Conservation (phyloP, 1,284 basidiomycete genomes). For the Sporisorium reilianum region DNA sequence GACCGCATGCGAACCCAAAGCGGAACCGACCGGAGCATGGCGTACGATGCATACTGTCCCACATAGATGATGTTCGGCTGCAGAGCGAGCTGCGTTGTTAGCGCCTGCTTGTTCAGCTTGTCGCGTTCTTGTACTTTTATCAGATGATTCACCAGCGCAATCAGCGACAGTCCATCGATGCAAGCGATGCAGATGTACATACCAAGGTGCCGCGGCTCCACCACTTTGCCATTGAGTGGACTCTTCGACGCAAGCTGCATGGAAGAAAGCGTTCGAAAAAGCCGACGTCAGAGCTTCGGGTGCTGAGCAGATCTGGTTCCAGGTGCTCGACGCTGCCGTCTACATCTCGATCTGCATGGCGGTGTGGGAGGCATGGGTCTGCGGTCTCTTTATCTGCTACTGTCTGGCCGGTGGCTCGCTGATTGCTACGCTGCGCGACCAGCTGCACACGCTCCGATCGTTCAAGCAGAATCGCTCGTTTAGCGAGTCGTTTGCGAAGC, state of each 20-base stretch:
- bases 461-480: slow-evolving; percentile 31
- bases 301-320: slow-evolving; percentile 45
- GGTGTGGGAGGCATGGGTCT: slow-evolving; percentile 36
- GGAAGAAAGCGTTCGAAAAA: too few relatives aligned
- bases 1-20: neutral
- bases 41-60: neutral
- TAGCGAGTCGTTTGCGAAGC: slow-evolving; percentile 23
- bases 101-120: neutral
- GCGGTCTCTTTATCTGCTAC: slow-evolving; percentile 20
- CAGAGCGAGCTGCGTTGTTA: neutral
- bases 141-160: slow-evolving; percentile 1
- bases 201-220: neutral
- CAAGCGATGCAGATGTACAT: neutral
- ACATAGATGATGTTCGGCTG: neutral
- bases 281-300: too few relatives aligned
- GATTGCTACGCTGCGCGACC: slow-evolving; percentile 17
- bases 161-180: neutral
- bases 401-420: slow-evolving; percentile 25
- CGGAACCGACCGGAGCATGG: neutral
- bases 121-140: slow-evolving; percentile 8
- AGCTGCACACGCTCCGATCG: slow-evolving; percentile 28
- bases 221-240: too few relatives aligned
- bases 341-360: slow-evolving; percentile 34
- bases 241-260: neutral
- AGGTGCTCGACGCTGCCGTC: slow-evolving; percentile 32